Base-by-base conservation (phyloP, 495 filamentous ascomycete genomes). In the Melanomma pulvis-pyrius region DNA sequence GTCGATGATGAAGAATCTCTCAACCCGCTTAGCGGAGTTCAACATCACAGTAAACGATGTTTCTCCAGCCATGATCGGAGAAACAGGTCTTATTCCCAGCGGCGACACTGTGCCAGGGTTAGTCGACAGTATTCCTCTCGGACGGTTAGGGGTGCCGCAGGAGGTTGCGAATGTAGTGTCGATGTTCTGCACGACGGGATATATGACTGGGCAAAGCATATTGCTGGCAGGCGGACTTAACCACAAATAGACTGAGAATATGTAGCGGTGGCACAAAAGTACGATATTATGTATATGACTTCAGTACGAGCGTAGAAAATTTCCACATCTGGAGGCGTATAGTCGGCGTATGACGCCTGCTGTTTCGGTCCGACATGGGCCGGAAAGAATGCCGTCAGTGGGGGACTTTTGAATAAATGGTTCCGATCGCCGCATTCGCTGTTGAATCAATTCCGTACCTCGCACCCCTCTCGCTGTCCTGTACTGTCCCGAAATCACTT, bases 41-140 rank as follows among this genome's bases (percentile, higher is more conserved):
- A 86, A 87, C 30, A 88, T 92, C 67, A 91, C 88, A 24, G 86
- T 90, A 41, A 91, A 92, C 57, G 88, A 88, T 71, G 86, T 92
- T 1, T 87, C 88, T 15, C 89, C 89, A 0, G 88, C 88, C 11
- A 86, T 91, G 85, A 90, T 91, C 63, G 85, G 86, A 11, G 84
- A 86, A 1, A 75, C 73, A 15, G 74, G 74, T 1, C 63, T 76
- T 65, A 74, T 76, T 26, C 69, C 63, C 11, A 70, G 63, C 19
- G 66, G 70, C 32, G 65, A 73, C 36, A 54, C 34, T 47, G 47
- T 73, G 26, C 70, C 73, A 44, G 67, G 68, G 5, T 62, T 69
- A 41, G 65, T 75, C 48, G 74, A 78, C 36, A 73, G 72, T 56
- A 88, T 91, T 54, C 89, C 89, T 0, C 74, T 90, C 7, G 82